phyloP scores from a whole-genome alignment of 2,329 filamentous ascomycete genomes.

The Stagonosporopsis chrysanthemi region DNA sequence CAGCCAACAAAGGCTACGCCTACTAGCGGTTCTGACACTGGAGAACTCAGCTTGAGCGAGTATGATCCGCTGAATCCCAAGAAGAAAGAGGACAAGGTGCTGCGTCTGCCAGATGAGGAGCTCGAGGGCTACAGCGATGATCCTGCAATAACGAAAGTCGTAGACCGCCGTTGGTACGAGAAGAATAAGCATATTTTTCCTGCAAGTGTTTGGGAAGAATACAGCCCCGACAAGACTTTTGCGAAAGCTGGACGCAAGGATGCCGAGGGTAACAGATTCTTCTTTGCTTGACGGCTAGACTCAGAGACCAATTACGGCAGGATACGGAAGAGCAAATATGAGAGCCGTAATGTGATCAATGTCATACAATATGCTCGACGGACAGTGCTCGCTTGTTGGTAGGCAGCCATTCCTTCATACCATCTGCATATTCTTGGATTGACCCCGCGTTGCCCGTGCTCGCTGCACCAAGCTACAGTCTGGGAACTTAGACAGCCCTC shows the following conservation, averaged over 20 bases:
- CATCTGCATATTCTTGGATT: background rate
- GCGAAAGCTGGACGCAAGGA: conserved; percentile 79
- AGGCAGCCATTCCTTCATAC: background rate
- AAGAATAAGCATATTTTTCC: conserved; percentile 98
- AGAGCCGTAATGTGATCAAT: background rate
- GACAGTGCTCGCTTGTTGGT: background rate
- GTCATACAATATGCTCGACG: background rate
- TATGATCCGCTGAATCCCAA: conserved; percentile 54
- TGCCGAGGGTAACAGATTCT: conserved; percentile 89
- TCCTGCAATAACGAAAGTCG: conserved; percentile 85
- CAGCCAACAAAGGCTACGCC: conserved; percentile 56
- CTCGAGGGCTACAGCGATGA: conserved; percentile 81
- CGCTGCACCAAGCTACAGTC: background rate
- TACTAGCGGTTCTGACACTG: conserved; percentile 21
- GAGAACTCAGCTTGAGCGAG: conserved; percentile 29
- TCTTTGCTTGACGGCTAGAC: conserved; percentile 56
- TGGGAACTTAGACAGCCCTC: background rate
- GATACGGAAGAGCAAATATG: background rate
- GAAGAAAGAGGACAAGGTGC: conserved; percentile 44
- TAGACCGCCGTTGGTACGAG: conserved; percentile 96
- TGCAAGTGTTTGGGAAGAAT: conserved; percentile 93
- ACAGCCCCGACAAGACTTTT: conserved; percentile 89
- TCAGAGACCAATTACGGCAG: no score
- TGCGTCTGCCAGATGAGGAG: conserved; percentile 55
- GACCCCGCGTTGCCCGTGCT: conserved; percentile 3